Evolutionary conservation across 176 grass and related monocot species (phyloP).

Genomic region (Stipa capillata): DNA sequence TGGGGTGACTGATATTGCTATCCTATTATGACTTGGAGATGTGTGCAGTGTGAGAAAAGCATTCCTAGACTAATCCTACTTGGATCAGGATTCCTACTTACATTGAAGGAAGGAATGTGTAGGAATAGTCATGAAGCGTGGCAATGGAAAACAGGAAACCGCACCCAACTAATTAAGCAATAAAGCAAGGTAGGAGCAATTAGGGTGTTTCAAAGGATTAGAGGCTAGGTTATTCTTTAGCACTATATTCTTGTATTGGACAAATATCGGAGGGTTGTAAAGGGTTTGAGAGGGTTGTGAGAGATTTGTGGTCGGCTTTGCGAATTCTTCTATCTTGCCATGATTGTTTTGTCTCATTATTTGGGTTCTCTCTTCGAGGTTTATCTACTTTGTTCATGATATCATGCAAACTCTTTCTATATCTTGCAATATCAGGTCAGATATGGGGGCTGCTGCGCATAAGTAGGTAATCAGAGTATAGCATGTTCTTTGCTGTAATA

Average conservation of each 20-base stretch:
- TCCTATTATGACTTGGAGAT: neutral
- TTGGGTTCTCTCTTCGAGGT: neutral
- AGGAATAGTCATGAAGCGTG: too few species aligned
- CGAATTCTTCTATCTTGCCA: neutral
- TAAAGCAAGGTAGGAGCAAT: neutral
- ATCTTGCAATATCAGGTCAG: neutral
- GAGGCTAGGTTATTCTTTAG: neutral
- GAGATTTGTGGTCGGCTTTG: neutral
- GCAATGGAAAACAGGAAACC: neutral
- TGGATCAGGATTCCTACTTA: neutral
- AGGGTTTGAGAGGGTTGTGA: neutral
- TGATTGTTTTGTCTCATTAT: neutral
- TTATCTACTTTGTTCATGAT: neutral
- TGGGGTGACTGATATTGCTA: neutral
- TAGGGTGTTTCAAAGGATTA: neutral
- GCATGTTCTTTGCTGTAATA: neutral
- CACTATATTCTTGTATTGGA: neutral
- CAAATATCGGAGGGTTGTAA: neutral
- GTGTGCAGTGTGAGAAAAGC: neutral
- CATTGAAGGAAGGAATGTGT: too few species aligned
- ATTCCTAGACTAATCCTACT: neutral
- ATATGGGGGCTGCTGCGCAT: neutral
- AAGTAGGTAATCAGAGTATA: neutral
- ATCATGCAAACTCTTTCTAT: neutral
- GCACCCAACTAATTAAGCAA: neutral